Evolutionary conservation across 148 eudicot genomes (phyloP), one percentile per base, ranked within the genome.

Genomic region (Arbutus unedo): DNA sequence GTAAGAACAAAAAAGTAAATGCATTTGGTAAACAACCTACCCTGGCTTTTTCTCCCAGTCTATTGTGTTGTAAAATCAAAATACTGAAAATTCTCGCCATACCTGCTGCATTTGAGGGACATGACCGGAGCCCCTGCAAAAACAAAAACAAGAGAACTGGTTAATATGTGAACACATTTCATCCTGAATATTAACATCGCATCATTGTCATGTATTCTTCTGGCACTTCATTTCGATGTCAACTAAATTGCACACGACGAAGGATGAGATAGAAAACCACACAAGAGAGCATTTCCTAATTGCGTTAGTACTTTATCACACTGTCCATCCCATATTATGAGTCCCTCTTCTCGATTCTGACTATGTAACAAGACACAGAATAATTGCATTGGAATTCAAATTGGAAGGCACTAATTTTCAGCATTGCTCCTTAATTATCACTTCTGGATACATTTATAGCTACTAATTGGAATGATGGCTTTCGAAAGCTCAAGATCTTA

Each of bases 61-160:
- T 47, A 49, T 6, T 11, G 7, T n/a, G 54, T n/a, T 48, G 31
- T 47, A 0, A 71, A 74, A n/a, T 74, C 13, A 74, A 74, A 74
- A 6, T 48, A 19, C 38, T 48, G 53, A 16, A 16, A 45, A 6
- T 45, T 19, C 31, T 31, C n/a, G 25, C 6, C 31, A 45, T 19
- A 74, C 53, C 53, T 74, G 77, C 55, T 74, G 77, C 55, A 74
- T 74, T 19, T 47, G 53, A 48, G 54, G 25, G 47, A 74, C 54
- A 45, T 8, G 31, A n/a, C 54, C 18, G 77, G 31, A 48, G 77
- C 77, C 77, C 77, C 56, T 48, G 56, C 38, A 49, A 49, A 74
- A 49, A 2, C 18, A 21, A 74, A 21, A 48, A 73, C 50, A 44
- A 15, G 8, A 73, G 19, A 38, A 18, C 47, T 18, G 51, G 50